Conservation (phyloP, 805 yeast species). For the Wickerhamomyces queroliae region DNA sequence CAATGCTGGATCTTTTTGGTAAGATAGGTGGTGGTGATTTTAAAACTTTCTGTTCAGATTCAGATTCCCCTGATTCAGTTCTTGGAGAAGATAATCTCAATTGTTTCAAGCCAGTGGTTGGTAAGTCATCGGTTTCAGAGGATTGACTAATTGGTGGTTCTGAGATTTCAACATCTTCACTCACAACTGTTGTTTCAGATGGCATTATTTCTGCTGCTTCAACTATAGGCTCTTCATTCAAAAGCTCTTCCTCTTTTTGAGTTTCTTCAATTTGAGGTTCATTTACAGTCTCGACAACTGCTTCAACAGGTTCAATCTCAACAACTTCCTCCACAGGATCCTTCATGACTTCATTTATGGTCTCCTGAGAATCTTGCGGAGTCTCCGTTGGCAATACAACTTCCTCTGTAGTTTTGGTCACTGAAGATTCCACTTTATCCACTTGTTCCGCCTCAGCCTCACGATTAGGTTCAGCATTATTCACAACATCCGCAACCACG, state of each 20-base stretch:
- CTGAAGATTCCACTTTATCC: neutral
- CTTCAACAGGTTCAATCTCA: neutral
- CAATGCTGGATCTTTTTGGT: neutral
- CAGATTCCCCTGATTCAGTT: conserved; percentile 2
- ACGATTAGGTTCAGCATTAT: neutral
- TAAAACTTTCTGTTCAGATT: neutral
- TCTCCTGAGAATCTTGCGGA: too few species aligned
- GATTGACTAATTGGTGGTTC: conserved; percentile 8
- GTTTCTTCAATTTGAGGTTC: neutral
- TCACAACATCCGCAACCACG: neutral
- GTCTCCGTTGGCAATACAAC: too few species aligned
- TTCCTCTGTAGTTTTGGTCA: neutral
- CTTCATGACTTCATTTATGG: too few species aligned
- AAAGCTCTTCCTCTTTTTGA: neutral
- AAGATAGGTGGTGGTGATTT: neutral
- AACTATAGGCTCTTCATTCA: neutral
- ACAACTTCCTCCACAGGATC: too few species aligned
- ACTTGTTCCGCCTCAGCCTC: neutral
- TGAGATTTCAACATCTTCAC: neutral
- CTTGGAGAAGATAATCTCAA: too few species aligned
- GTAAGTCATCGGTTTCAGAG: conserved; percentile 1
- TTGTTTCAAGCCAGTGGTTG: too few species aligned
- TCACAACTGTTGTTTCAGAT: neutral
- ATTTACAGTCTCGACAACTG: neutral
- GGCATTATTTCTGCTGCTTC: neutral